Conservation (phyloP, 805 yeast species). For the Lipomyces anomalus region DNA sequence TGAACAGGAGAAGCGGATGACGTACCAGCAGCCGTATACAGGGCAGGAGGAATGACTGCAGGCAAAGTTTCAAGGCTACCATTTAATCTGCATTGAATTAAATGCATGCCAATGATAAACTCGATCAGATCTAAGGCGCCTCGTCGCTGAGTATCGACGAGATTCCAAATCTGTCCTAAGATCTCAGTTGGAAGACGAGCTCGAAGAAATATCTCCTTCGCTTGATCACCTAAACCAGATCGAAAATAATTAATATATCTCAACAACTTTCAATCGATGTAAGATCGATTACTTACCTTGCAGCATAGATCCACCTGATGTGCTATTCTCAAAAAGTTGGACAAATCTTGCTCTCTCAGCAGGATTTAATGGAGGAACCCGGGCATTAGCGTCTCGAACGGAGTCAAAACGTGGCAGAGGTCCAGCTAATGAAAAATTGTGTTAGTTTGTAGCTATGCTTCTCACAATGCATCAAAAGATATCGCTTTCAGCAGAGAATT, state of each 20-base stretch:
- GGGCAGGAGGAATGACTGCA: slow-evolving; percentile 38
- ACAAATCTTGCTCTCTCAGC: slow-evolving; percentile 35
- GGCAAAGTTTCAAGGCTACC: slow-evolving; percentile 61
- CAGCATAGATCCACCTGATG: slow-evolving; percentile 7
- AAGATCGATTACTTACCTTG: slow-evolving; percentile 6
- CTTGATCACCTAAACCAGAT: slow-evolving; percentile 46
- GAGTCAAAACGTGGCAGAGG: slow-evolving; percentile 57
- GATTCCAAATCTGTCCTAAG: slow-evolving; percentile 81
- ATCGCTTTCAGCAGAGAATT: too few relatives aligned
- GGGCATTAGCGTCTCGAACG: neutral
- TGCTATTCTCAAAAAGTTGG: slow-evolving; percentile 20
- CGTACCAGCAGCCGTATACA: slow-evolving; percentile 34
- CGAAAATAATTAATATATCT: neutral
- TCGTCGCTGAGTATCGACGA: slow-evolving; percentile 68
- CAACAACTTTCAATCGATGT: neutral
- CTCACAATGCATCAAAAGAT: too few relatives aligned
- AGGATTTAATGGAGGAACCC: slow-evolving; percentile 34
- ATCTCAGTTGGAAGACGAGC: slow-evolving; percentile 75
- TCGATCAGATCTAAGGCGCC: slow-evolving; percentile 71
- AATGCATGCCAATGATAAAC: slow-evolving; percentile 90
- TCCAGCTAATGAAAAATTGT: slow-evolving; percentile 39
- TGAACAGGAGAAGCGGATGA: slow-evolving; percentile 27
- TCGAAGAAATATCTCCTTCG: slow-evolving; percentile 80
- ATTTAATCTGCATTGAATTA: slow-evolving; percentile 74
- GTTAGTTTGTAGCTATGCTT: too few relatives aligned